Conservation (phyloP, 148 eudicot species). For the Spergularia bocconei region DNA sequence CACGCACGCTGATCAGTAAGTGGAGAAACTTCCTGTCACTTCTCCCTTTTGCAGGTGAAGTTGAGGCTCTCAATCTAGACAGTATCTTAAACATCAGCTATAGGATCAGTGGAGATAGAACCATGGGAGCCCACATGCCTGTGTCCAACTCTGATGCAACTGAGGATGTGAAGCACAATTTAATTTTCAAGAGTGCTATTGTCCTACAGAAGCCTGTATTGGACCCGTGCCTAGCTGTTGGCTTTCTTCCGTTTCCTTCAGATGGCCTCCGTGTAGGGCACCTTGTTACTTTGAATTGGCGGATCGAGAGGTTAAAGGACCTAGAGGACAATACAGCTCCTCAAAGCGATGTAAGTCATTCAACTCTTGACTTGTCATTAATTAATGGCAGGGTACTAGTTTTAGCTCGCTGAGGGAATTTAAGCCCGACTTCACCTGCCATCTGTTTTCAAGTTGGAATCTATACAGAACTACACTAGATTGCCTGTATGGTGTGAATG, state of each 20-base stretch:
- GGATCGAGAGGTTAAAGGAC: slow-evolving; percentile 87
- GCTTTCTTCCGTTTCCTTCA: slow-evolving; percentile 93
- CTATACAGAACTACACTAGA: not conserved
- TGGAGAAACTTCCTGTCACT: not conserved
- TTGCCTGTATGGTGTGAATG: not conserved
- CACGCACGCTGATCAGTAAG: not conserved
- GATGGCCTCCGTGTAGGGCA: slow-evolving; percentile 84
- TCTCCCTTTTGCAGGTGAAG: slow-evolving; percentile 48
- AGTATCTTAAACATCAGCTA: slow-evolving; percentile 75
- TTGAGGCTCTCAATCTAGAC: slow-evolving; percentile 40
- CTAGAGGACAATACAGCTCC: slow-evolving; percentile 39
- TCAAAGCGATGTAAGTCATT: slow-evolving; percentile 47
- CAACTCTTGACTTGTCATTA: slow-evolving; percentile 11
- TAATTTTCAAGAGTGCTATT: slow-evolving; percentile 78
- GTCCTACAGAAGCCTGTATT: slow-evolving; percentile 83
- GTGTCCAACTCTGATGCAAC: slow-evolving; percentile 32
- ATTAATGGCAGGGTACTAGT: not conserved
- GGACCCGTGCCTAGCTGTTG: slow-evolving; percentile 95
- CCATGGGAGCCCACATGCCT: slow-evolving; percentile 78
- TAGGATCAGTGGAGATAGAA: slow-evolving; percentile 66
- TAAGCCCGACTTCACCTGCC: slow-evolving; percentile 2
- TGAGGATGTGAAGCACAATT: slow-evolving; percentile 34
- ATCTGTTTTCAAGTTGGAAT: not conserved
- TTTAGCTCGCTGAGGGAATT: not conserved
- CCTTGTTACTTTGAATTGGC: slow-evolving; percentile 89